These are phyloP conservation scores for Limnanthes douglasii DNA, from an alignment of 345 rosid genomes.

Conservation along the genomic window DNA sequence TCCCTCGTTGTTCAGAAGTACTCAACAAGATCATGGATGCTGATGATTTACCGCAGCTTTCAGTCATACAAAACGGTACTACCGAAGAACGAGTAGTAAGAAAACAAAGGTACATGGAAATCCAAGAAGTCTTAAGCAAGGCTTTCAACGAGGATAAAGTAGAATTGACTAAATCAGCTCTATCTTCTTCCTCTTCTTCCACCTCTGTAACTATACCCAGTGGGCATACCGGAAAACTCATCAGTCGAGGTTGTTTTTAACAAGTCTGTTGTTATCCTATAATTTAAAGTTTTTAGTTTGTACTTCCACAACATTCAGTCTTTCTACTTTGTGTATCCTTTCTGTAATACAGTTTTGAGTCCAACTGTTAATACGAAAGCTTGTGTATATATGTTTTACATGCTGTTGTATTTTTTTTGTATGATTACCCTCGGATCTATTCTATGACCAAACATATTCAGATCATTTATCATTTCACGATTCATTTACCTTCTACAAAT, in stretches of 20 bases:
- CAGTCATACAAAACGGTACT: constrained; percentile 31
- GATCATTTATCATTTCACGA: too few relatives aligned
- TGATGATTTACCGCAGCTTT: constrained; percentile 37
- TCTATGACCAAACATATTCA: too few relatives aligned
- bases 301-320: background rate
- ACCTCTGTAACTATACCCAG: constrained; percentile 8
- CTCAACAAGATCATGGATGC: constrained; percentile 68
- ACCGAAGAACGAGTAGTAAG: constrained; percentile 34
- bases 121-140: constrained; percentile 36
- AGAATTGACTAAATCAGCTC: constrained; percentile 27
- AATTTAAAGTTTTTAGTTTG: background rate
- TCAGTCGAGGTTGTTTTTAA: background rate
- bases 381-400: background rate
- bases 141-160: constrained; percentile 57
- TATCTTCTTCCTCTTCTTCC: constrained; percentile 33
- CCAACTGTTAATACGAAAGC: background rate
- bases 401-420: background rate
- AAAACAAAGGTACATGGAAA: constrained; percentile 40
- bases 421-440: too few relatives aligned
- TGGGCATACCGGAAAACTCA: constrained; percentile 18
- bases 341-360: background rate
- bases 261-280: background rate
- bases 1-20: constrained; percentile 61
- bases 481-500: too few relatives aligned
- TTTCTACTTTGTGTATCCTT: background rate